A percentile compares a stretch with the other conserved stretches of the same genome.
Evolutionary conservation across 225 moss, liverwort and hornwort species (phyloP).

Genomic region (Polytrichum commune): DNA sequence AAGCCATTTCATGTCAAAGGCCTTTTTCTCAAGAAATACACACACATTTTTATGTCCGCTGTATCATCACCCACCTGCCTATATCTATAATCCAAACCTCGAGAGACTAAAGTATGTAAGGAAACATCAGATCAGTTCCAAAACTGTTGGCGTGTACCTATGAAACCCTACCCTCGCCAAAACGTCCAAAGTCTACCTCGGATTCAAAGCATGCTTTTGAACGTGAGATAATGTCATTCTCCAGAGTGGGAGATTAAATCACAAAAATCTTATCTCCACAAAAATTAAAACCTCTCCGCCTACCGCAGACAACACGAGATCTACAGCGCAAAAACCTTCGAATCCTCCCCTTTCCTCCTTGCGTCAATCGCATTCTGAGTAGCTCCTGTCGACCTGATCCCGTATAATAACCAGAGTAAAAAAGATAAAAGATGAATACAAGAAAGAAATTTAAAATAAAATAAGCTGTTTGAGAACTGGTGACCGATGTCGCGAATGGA

Average conservation of each 20-base stretch:
- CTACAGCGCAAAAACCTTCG: background rate
- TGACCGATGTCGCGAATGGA: no score
- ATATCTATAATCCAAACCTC: background rate
- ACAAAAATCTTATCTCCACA: background rate
- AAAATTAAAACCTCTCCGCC: background rate
- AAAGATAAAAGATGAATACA: no score
- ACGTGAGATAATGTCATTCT: background rate
- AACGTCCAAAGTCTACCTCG: background rate
- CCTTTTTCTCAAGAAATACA: no score
- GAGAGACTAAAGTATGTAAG: background rate
- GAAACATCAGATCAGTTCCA: background rate
- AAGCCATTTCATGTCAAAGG: no score
- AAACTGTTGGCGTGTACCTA: background rate
- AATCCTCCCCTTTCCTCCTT: background rate
- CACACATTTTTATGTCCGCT: no score
- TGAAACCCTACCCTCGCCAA: background rate
- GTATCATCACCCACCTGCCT: no score
- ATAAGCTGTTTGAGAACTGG: no score
- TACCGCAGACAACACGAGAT: background rate
- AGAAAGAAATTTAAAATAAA: no score
- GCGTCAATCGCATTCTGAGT: no score
- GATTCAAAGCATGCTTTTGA: background rate
- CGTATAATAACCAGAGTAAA: no score
- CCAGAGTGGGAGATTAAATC: background rate
- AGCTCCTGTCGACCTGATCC: no score